Evolutionary conservation across 2,329 filamentous ascomycete genomes (phyloP), one percentile per base, ranked within the genome.

Genomic region (Fonsecaea nubica): DNA sequence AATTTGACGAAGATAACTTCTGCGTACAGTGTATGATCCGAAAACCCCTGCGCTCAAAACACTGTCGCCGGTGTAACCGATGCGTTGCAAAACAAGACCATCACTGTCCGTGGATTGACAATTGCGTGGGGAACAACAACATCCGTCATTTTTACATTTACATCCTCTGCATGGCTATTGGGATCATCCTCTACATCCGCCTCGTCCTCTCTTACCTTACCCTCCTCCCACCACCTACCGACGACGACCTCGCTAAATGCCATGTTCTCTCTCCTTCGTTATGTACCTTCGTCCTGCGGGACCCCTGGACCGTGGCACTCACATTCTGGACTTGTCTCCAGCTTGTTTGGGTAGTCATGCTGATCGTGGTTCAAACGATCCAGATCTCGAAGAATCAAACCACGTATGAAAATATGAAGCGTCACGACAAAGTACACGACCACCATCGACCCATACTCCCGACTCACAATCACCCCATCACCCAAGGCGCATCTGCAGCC

Each of bases 21-120:
- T 99, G 95, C 78, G 89, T 96, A 33, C 88, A 88, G 56, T 99
- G 95, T 81, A 96, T 98, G 93, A 92, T 96, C 72, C 87, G 94
- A 62, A 94, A 91, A 72, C 95, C 95, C 3, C 81, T 99, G 68
- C 87, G 95, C 71, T 97, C 93, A 81, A 99, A 98, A 82, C 95
- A 99, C 80, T 99, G 95, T 81, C 90, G 90, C 75, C 86, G 92
- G 68, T 99, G 95, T 77, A 88, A 91, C 74, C 90, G 94, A 70
- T 99, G 95, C 77, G 92, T 99, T 62, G 93, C 94, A 62, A 96
- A 96, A 79, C 92, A 97, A 80, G 95, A 99, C 76, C 95, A 99
- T 75, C 95, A 99, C 76, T 99, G 95, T 75, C 95, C 95, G 0
- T 99, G 95, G 95, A 92, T 98, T 30, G 91, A 96, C 80, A 98